These are phyloP conservation scores for Zelopaecilomyces penicillatus DNA, from an alignment of 2,329 filamentous ascomycete species.

Conservation along the genomic window DNA sequence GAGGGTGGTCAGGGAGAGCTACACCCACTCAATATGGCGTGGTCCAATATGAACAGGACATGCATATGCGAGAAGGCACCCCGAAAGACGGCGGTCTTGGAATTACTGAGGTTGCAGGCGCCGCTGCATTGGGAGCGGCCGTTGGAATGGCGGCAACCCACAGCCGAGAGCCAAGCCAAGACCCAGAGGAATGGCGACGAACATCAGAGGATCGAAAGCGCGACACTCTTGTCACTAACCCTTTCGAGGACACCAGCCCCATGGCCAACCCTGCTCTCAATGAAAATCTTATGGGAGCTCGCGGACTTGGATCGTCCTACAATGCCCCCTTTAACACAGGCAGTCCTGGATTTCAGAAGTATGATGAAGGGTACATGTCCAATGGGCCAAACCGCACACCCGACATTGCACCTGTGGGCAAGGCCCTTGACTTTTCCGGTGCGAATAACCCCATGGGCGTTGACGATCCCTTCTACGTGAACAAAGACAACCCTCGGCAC, in stretches of 20 bases:
- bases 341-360: constrained; percentile 52
- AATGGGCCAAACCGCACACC: constrained; percentile 52
- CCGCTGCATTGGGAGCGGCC: constrained; percentile 44
- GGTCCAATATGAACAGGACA: constrained; percentile 14
- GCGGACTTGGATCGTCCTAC: constrained; percentile 31
- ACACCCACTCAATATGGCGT: constrained; percentile 37
- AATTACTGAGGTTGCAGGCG: constrained; percentile 44
- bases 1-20: constrained; percentile 47
- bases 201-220: constrained; percentile 56
- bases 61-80: constrained; percentile 21
- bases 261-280: constrained; percentile 47
- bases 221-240: constrained; percentile 59
- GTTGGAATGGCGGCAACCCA: constrained; percentile 38
- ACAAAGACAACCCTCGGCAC: constrained; percentile 53
- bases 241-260: constrained; percentile 57
- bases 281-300: constrained; percentile 37
- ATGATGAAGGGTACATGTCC: constrained; percentile 88
- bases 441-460: constrained; percentile 38
- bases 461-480: constrained; percentile 60
- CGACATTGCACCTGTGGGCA: constrained; percentile 45
- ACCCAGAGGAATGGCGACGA: constrained; percentile 56
- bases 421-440: constrained; percentile 45
- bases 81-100: constrained; percentile 28
- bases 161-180: constrained; percentile 46
- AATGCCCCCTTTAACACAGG: constrained; percentile 41